These are phyloP conservation scores for Cyclotella cryptica DNA, from an alignment of 108 stramenopile genomes.

Conservation along the genomic window DNA sequence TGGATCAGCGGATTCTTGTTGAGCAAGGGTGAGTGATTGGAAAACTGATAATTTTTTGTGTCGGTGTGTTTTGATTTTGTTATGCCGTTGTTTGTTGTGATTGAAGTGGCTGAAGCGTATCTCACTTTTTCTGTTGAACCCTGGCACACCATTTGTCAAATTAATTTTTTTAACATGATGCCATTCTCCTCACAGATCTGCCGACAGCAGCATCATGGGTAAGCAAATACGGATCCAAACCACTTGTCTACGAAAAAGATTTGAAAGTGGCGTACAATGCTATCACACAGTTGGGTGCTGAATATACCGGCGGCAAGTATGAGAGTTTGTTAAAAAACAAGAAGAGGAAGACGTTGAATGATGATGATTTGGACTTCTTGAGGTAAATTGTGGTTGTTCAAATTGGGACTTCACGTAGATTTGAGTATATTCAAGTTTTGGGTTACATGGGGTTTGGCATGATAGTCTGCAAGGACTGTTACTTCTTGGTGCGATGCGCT, in stretches of 20 bases:
- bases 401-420: too few species aligned
- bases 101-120: background rate
- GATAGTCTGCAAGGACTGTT: too few species aligned
- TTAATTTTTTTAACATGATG: background rate
- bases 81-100: background rate
- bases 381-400: conserved; percentile 10
- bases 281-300: conserved; percentile 85
- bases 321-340: conserved; percentile 86
- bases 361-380: conserved; percentile 78
- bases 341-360: conserved; percentile 78
- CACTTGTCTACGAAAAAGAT: conserved; percentile 81
- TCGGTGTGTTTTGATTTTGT: background rate
- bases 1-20: conserved; percentile 48
- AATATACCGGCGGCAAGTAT: conserved; percentile 90
- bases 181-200: conserved; percentile 23
- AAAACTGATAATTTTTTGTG: conserved; percentile 41
- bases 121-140: background rate
- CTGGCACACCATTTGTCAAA: background rate
- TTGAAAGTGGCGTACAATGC: conserved; percentile 75
- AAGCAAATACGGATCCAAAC: conserved; percentile 78
- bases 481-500: too few species aligned
- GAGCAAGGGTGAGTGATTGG: conserved; percentile 29
- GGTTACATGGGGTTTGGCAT: too few species aligned
- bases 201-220: conserved; percentile 79
- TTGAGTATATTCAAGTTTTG: too few species aligned